A percentile compares a stretch with the other conserved stretches of the same genome.
These are phyloP conservation scores for Nissolia schottii DNA, from an alignment of 306 rosid species.

Conservation along the genomic window DNA sequence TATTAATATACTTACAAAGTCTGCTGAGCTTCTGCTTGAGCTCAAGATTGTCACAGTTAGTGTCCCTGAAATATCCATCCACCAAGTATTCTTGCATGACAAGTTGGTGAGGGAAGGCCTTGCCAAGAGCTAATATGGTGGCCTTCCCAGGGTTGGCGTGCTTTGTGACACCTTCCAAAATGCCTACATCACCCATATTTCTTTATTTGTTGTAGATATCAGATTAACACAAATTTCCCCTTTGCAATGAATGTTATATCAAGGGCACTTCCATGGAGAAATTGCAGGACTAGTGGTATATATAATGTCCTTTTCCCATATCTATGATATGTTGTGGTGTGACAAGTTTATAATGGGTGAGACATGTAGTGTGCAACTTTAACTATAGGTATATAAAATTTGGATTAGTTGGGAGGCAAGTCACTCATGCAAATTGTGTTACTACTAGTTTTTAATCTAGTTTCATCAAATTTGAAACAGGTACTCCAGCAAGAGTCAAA, in stretches of 20 bases:
- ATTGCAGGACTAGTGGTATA: neutral
- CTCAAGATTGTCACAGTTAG: slow-evolving; percentile 77
- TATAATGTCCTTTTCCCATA: too few relatives aligned
- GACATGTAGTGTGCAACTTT: slow-evolving; percentile 20
- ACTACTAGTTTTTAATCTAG: neutral
- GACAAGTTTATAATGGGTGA: slow-evolving; percentile 26
- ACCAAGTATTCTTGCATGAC: slow-evolving; percentile 89
- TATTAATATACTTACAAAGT: slow-evolving; percentile 53
- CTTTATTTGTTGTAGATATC: neutral
- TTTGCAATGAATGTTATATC: neutral
- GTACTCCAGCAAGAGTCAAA: neutral
- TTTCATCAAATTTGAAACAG: neutral
- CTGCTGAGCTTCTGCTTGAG: slow-evolving; percentile 82
- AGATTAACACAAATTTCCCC: neutral
- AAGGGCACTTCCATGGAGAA: neutral
- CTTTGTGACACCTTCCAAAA: slow-evolving; percentile 29
- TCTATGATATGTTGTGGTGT: neutral
- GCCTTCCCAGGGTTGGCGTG: slow-evolving; percentile 59
- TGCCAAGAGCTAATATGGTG: slow-evolving; percentile 80
- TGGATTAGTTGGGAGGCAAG: slow-evolving; percentile 54
- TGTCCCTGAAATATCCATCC: slow-evolving; percentile 82
- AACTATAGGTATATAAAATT: neutral
- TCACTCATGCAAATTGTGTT: slow-evolving; percentile 41
- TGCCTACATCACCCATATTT: slow-evolving; percentile 53
- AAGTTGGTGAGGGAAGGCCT: slow-evolving; percentile 94